Conservation (phyloP, 1,284 basidiomycete species). For the Acaromyces ingoldii region DNA sequence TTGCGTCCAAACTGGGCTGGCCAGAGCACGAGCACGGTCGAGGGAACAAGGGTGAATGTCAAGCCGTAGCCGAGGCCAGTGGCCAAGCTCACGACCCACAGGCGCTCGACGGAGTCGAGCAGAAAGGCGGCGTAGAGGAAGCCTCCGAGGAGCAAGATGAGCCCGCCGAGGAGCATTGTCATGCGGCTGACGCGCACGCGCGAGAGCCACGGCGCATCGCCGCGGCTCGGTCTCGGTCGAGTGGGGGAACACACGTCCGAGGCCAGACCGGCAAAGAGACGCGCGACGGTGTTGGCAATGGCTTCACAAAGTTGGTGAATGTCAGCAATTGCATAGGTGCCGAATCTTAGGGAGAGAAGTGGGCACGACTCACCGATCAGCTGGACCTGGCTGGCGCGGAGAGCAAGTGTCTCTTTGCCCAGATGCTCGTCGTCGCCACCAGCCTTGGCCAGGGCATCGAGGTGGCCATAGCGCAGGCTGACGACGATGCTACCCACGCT, state of each 20-base stretch:
- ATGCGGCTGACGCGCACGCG: slow-evolving; percentile 9
- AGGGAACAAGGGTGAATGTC: slow-evolving; percentile 16
- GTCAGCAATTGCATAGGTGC: neutral
- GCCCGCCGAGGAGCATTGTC: slow-evolving; percentile 12
- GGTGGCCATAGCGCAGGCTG: neutral
- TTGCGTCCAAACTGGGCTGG: slow-evolving; percentile 16
- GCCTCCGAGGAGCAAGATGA: slow-evolving; percentile 6
- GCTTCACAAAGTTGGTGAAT: neutral
- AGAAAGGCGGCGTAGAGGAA: slow-evolving; percentile 9
- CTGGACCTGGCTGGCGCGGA: slow-evolving; percentile 4
- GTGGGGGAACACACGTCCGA: slow-evolving; percentile 9
- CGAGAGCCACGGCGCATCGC: neutral
- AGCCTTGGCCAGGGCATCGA: neutral
- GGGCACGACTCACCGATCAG: neutral
- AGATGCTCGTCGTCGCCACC: neutral
- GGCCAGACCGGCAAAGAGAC: slow-evolving; percentile 14
- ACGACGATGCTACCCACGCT: slow-evolving; percentile 17
- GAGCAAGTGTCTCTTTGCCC: slow-evolving; percentile 3
- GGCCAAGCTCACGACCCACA: slow-evolving; percentile 8
- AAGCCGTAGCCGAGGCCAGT: slow-evolving; percentile 16
- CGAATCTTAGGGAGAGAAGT: neutral
- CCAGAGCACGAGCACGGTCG: slow-evolving; percentile 10
- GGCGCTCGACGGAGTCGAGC: slow-evolving; percentile 1
- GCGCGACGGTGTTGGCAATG: slow-evolving; percentile 15
- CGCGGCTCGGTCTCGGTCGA: neutral